phyloP scores from a whole-genome alignment of 306 rosid genomes.

The Glycyrrhiza uralensis region DNA sequence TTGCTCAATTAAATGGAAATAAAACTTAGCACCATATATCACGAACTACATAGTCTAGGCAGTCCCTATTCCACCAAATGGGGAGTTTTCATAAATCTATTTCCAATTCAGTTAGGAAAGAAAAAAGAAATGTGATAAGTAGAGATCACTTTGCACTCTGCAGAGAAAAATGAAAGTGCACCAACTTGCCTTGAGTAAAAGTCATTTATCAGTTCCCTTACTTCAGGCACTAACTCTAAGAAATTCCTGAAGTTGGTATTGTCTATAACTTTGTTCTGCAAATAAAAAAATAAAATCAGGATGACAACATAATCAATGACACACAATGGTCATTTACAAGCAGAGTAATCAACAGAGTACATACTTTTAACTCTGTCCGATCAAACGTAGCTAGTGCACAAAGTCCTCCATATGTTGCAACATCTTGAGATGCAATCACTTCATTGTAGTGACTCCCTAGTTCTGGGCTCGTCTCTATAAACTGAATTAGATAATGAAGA shows the following conservation, averaged over 20 bases:
- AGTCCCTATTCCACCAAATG: neutral
- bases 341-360: constrained; percentile 10
- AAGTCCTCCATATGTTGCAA: constrained; percentile 96
- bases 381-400: constrained; percentile 98
- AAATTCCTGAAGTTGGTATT: constrained; percentile 78
- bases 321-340: neutral
- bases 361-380: constrained; percentile 84
- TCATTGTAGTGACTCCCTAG: constrained; percentile 77
- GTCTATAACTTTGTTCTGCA: constrained; percentile 95
- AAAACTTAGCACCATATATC: neutral
- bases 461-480: constrained; percentile 77
- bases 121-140: neutral
- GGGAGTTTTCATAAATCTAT: neutral
- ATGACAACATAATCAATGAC: neutral
- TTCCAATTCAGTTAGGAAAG: neutral
- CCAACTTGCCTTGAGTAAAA: constrained; percentile 78
- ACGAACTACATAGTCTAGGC: neutral
- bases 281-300: constrained; percentile 29
- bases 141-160: neutral
- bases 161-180: neutral
- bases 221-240: constrained; percentile 93
- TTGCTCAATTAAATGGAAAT: neutral
- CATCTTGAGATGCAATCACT: constrained; percentile 93
- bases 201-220: constrained; percentile 92
- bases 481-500: constrained; percentile 46